phyloP scores from a whole-genome alignment of 208 protist genomes.

The Phytomonas francai region DNA sequence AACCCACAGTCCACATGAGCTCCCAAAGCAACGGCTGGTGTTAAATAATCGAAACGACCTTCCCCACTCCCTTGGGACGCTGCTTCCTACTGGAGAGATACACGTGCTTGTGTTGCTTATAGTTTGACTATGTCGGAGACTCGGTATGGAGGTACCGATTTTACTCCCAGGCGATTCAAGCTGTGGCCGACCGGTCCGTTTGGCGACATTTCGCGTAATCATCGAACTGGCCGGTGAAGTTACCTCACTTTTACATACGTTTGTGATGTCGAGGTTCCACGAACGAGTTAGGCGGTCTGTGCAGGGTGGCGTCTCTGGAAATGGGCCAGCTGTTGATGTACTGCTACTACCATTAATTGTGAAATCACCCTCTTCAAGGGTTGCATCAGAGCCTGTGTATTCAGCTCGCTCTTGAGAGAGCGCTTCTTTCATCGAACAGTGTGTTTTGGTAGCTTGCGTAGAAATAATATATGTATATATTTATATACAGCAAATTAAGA shows the following conservation, averaged over 20 bases:
- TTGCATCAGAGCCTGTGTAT: background rate
- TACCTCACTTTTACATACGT: conserved; percentile 4
- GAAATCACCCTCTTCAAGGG: conserved; percentile 39
- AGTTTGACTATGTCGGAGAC: conserved; percentile 23
- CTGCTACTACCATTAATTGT: conserved; percentile 46
- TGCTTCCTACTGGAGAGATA: conserved; percentile 47
- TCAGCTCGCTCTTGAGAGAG: background rate
- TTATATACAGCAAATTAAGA: conserved; percentile 2
- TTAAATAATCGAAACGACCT: conserved; percentile 75
- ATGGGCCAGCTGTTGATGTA: conserved; percentile 75
- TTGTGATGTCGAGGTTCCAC: conserved; percentile 3
- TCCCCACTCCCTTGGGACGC: conserved; percentile 48
- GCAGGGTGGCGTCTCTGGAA: conserved; percentile 35
- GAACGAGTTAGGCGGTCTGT: conserved; percentile 45
- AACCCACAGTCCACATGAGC: conserved; percentile 16
- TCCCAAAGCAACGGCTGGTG: conserved; percentile 26
- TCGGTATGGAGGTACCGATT: background rate
- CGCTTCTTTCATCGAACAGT: background rate
- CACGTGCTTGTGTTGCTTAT: conserved; percentile 55
- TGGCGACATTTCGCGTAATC: background rate
- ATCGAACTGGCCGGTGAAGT: conserved; percentile 5
- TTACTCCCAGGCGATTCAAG: conserved; percentile 7
- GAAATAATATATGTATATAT: conserved; percentile 1
- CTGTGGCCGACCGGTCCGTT: conserved; percentile 1
- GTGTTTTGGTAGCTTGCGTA: background rate